Evolutionary conservation across 768 basidiomycete genomes (phyloP), one percentile per base, ranked within the genome.

Genomic region (Mycena chlorophos): DNA sequence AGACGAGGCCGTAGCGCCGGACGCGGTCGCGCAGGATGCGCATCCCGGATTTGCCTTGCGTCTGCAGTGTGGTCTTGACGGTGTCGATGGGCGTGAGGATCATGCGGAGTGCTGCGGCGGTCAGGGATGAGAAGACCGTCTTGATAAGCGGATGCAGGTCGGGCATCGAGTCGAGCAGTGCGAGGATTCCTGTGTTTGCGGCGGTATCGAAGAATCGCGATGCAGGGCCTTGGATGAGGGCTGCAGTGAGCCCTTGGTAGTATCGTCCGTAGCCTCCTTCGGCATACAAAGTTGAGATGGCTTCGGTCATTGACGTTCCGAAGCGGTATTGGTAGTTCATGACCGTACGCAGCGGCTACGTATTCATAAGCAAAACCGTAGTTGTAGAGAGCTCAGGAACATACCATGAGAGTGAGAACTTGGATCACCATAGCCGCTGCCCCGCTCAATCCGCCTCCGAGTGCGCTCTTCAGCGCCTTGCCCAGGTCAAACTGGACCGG

Each of bases 291-390:
- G 82, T 91, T 46, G 71, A 69, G 54, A 79, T 81, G 13, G 90
- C 87, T 34, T 79, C 71, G 0, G 83, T 84, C 5, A 85, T 85
- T 1, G 84, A 81, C 2, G 87, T 88, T n/a, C 94, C 94, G 66
- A 85, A 94, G 51, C 88, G 84, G 69, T 94, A 94, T 73, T 94
- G 93, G 67, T 91, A 97, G 76, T 98, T 98, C 96, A 98, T 98
- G 52, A 94, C 80, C 2, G 95, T 97, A n/a, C 93, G 83, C n/a
- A 96, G 71, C 4, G 93, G 94, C 88, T 88, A 51, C 13, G 39
- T 19, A 47, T 25, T 26, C n/a, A 31, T 23, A 13, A 57, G 38
- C 57, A 54, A 62, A n/a, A n/a, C n/a, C 25, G 31, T 55, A 45
- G 54, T 48, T 28, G 43, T 43, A 2, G 39, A 20, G 49, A 22